phyloP scores from a whole-genome alignment of 2,329 filamentous ascomycete species.

The Tympanopsis confertula region DNA sequence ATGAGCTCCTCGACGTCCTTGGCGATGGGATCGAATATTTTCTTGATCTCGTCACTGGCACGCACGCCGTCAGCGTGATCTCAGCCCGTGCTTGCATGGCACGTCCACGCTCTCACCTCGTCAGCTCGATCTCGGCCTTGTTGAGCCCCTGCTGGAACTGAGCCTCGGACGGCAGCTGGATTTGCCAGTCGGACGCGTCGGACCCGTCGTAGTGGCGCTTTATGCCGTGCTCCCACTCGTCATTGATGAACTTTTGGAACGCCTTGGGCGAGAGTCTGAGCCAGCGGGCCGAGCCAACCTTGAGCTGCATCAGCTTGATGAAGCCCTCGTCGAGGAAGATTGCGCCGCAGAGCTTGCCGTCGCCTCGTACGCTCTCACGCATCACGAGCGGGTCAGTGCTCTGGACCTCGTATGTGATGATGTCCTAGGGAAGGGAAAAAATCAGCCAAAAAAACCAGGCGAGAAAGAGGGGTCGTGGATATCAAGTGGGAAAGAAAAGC shows the following conservation, averaged over 20 bases:
- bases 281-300: neutral
- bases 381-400: constrained; percentile 13
- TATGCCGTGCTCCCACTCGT: neutral
- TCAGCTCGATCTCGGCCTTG: neutral
- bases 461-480: constrained; percentile 5
- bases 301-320: neutral
- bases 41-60: neutral
- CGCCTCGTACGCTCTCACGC: constrained; percentile 22
- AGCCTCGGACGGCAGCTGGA: too few relatives aligned
- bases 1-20: neutral
- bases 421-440: constrained; percentile 18
- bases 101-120: neutral
- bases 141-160: neutral
- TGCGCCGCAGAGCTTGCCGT: constrained; percentile 25
- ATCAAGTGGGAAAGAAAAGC: too few relatives aligned
- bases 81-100: neutral
- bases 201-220: neutral
- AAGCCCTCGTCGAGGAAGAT: constrained; percentile 16
- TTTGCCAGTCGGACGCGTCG: neutral
- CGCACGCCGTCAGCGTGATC: neutral
- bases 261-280: too few relatives aligned
- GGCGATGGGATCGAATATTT: neutral
- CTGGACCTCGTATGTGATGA: constrained; percentile 23
- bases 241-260: neutral
- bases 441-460: neutral